Percentiles rank a stretch among this genome's conserved stretches.
phyloP scores from a whole-genome alignment of 2,329 filamentous ascomycete species.

The Chalaropsis ovoidea region DNA sequence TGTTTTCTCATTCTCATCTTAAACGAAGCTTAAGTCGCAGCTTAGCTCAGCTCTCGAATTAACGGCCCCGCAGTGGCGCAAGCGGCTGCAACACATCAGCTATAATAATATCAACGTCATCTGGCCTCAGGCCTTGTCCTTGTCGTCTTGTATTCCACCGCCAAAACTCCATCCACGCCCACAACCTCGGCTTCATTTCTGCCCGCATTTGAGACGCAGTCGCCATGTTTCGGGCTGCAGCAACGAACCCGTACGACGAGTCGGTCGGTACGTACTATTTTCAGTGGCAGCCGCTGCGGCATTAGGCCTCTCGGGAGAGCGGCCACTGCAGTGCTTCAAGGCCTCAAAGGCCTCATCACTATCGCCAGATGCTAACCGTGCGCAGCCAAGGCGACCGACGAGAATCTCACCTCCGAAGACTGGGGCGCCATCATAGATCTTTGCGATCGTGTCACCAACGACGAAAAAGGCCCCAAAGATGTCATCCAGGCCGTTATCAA shows the following conservation, averaged over 20 bases:
- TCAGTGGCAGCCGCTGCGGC: too few relatives aligned
- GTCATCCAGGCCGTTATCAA: slow-evolving; percentile 85
- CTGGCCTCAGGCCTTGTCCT: not conserved
- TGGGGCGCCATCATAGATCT: slow-evolving; percentile 57
- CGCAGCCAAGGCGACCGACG: slow-evolving; percentile 73
- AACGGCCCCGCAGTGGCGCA: slow-evolving; percentile 20
- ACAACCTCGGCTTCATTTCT: not conserved
- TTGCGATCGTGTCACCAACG: slow-evolving; percentile 48
- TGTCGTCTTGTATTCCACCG: slow-evolving; percentile 21
- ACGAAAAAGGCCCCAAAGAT: slow-evolving; percentile 60
- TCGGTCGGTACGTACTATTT: slow-evolving; percentile 42
- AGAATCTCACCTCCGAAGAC: slow-evolving; percentile 83
- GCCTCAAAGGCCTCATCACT: slow-evolving; percentile 22
- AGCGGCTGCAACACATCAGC: slow-evolving; percentile 4
- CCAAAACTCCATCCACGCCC: slow-evolving; percentile 14
- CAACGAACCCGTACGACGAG: slow-evolving; percentile 49
- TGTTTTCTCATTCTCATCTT: not conserved
- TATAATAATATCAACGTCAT: slow-evolving; percentile 5
- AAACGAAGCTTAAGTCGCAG: not conserved
- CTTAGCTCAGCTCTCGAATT: slow-evolving; percentile 8
- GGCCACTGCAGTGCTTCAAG: slow-evolving; percentile 23
- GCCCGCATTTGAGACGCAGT: slow-evolving; percentile 19
- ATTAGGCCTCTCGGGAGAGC: too few relatives aligned
- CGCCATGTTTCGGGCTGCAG: slow-evolving; percentile 50
- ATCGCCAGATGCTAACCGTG: slow-evolving; percentile 19